Percentiles rank a stretch among this genome's conserved stretches.
These are phyloP conservation scores for Glycine soja DNA, from an alignment of 306 rosid genomes.

Conservation along the genomic window DNA sequence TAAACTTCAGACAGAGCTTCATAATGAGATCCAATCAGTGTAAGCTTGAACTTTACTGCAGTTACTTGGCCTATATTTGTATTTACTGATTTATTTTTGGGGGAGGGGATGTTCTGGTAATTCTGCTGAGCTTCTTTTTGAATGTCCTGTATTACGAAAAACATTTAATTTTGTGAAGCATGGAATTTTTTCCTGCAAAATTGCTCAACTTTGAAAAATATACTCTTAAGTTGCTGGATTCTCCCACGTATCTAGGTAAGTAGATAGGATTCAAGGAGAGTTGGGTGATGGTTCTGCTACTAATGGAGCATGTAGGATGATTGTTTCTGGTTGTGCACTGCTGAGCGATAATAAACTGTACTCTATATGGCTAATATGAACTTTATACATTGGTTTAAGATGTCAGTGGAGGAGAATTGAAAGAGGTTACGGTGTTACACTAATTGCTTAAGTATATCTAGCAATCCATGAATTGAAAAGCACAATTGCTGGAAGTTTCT, in stretches of 20 bases:
- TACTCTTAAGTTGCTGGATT: not conserved
- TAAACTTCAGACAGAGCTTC: constrained; percentile 62
- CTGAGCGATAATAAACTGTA: not conserved
- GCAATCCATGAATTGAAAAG: not conserved
- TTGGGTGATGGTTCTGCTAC: not conserved
- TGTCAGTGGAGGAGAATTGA: not conserved
- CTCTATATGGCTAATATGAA: not conserved
- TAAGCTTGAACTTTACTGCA: constrained; percentile 45
- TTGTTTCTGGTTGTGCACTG: constrained; percentile 6
- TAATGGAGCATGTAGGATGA: not conserved
- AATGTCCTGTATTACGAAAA: constrained; percentile 1
- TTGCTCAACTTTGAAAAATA: not conserved
- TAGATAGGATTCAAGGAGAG: constrained; percentile 3
- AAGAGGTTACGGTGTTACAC: not conserved
- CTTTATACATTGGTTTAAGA: constrained; percentile 13
- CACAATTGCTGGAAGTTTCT: not conserved
- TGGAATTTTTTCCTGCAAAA: not conserved
- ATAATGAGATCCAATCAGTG: constrained; percentile 63
- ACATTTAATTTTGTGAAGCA: not conserved
- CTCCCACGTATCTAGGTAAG: constrained; percentile 19
- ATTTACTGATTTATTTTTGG: constrained; percentile 6
- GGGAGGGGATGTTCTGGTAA: not conserved
- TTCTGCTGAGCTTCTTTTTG: not conserved
- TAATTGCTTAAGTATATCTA: not conserved
- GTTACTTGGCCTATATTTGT: constrained; percentile 23